Percentiles rank a stretch among this genome's conserved stretches.
Evolutionary conservation across 2,329 filamentous ascomycete genomes (phyloP).

Genomic region (Colletotrichum lupini): DNA sequence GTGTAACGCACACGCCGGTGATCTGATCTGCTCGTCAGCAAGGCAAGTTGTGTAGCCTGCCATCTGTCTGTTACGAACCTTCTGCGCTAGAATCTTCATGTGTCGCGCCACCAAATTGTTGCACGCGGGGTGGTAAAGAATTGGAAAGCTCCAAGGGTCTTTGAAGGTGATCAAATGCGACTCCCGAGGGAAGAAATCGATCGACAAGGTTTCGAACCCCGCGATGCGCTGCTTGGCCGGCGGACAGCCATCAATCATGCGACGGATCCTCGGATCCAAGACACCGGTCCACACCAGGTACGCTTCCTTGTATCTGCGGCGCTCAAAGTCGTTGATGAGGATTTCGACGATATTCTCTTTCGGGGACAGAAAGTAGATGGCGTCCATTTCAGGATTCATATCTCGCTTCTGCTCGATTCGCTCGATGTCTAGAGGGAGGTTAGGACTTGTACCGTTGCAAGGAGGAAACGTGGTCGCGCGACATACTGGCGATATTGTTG

Average conservation of each 20-base stretch:
- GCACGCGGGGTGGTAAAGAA: slow-evolving; percentile 90
- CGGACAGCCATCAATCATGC: slow-evolving; percentile 78
- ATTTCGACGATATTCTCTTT: slow-evolving; percentile 92
- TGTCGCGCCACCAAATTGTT: slow-evolving; percentile 85
- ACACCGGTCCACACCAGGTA: slow-evolving; percentile 89
- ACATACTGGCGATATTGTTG: slow-evolving; percentile 91
- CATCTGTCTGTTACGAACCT: slow-evolving; percentile 64
- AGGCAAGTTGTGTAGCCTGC: not conserved
- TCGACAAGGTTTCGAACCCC: slow-evolving; percentile 83
- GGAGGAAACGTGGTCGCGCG: not conserved
- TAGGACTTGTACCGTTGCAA: slow-evolving; percentile 23
- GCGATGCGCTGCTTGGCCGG: slow-evolving; percentile 78
- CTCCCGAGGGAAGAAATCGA: slow-evolving; percentile 92
- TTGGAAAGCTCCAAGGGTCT: slow-evolving; percentile 95
- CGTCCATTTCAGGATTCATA: slow-evolving; percentile 90
- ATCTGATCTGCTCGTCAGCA: slow-evolving; percentile 63
- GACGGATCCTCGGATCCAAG: slow-evolving; percentile 75
- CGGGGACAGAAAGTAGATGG: slow-evolving; percentile 90
- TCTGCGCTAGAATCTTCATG: slow-evolving; percentile 87
- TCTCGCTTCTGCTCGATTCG: slow-evolving; percentile 88
- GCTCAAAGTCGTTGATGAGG: slow-evolving; percentile 90
- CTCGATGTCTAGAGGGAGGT: slow-evolving; percentile 80
- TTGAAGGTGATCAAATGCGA: slow-evolving; percentile 91
- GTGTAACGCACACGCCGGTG: slow-evolving; percentile 85
- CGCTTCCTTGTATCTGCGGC: slow-evolving; percentile 80